phyloP scores from a whole-genome alignment of 2,329 filamentous ascomycete genomes.

The Xylariales sp. region DNA sequence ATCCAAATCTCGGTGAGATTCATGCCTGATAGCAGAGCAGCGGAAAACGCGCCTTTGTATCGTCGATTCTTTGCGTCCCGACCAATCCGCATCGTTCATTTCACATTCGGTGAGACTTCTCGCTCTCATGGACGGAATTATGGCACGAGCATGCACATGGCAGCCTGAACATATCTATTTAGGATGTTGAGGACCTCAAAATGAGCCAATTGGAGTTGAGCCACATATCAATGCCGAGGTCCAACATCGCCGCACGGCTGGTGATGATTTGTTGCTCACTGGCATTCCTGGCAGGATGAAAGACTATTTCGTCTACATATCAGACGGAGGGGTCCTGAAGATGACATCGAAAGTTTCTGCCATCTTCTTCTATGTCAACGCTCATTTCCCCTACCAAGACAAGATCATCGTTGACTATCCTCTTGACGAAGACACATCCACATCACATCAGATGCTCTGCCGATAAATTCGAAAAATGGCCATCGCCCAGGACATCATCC shows the following conservation, averaged over 20 bases:
- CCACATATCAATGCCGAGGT: not conserved
- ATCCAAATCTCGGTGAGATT: not conserved
- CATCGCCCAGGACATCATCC: not conserved
- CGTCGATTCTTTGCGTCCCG: not conserved
- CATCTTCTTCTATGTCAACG: not conserved
- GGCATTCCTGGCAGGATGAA: not conserved
- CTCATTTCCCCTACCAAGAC: not conserved
- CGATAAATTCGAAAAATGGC: not conserved
- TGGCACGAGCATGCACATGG: not conserved
- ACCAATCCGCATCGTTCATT: not conserved
- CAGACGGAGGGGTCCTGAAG: not conserved
- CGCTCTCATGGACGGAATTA: not conserved
- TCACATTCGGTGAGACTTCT: not conserved
- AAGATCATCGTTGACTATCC: not conserved
- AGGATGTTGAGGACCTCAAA: not conserved
- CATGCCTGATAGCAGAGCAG: not conserved
- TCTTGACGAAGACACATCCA: not conserved
- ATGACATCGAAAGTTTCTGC: not conserved
- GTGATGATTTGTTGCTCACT: not conserved
- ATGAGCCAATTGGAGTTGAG: slow-evolving; percentile 1
- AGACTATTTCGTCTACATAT: not conserved
- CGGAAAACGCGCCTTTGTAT: not conserved
- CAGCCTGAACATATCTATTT: not conserved
- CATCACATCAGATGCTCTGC: not conserved
- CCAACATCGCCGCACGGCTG: not conserved